phyloP scores from a whole-genome alignment of 345 rosid species.

The Acer saccharum region DNA sequence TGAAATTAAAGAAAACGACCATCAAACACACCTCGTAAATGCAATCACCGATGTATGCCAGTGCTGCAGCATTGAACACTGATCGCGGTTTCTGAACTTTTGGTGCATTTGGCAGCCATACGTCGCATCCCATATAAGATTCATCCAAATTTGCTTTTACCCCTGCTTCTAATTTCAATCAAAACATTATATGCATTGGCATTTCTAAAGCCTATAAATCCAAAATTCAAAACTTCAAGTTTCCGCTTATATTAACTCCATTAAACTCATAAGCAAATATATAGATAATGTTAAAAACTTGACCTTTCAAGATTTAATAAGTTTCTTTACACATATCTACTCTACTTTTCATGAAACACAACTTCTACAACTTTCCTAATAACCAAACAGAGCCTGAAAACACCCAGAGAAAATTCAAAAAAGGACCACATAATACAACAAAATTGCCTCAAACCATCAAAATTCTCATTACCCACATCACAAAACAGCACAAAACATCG shows the following conservation, averaged over 20 bases:
- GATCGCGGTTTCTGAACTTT: constrained; percentile 71
- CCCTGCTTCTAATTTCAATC: constrained; percentile 23
- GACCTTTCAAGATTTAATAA: too few relatives aligned
- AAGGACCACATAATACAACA: neutral
- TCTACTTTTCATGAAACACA: too few relatives aligned
- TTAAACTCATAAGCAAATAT: neutral
- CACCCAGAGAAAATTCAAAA: neutral
- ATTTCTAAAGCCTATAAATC: neutral
- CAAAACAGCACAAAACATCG: neutral
- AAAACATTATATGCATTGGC: neutral
- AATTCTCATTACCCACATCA: neutral
- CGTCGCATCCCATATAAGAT: constrained; percentile 53
- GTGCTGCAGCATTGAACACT: constrained; percentile 42
- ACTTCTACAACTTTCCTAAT: neutral
- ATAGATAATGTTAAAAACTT: neutral
- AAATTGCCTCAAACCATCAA: neutral
- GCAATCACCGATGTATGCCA: constrained; percentile 68
- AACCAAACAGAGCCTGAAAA: neutral
- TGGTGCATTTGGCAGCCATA: constrained; percentile 65
- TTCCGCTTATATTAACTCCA: neutral
- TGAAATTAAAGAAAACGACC: neutral
- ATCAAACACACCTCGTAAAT: constrained; percentile 63
- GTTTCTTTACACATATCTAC: too few relatives aligned
- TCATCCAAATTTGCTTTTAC: constrained; percentile 31
- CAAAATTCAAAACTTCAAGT: too few relatives aligned